Evolutionary conservation across 2,329 filamentous ascomycete species (phyloP), one percentile per base, ranked within the genome.

Genomic region (Pyrenophora graminea): DNA sequence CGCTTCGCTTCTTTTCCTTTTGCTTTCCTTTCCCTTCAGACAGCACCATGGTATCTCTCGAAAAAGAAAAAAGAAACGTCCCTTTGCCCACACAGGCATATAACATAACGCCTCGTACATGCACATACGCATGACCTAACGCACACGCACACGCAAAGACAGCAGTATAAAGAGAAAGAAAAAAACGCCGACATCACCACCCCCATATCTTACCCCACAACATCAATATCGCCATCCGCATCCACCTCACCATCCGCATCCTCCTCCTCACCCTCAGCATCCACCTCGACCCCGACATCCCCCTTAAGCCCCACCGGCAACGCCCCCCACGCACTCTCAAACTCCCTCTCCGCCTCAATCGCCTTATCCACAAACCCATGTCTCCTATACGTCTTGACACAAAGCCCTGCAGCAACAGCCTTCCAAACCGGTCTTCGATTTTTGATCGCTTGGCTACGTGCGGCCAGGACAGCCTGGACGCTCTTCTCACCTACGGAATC

Each of bases 401-500:
- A 68, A 7, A 71, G 43, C 4, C 70, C 70, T n/a, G 51, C 60
- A 4, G 66, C 62, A 2, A 71, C 69, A 13, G 67, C 70, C 19
- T 59, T 59, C 70, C 70, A 72, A 19, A 71, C 32, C 0, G 58
- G 58, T 18, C 54, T 63, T 13, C 58, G 56, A 8, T 59, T 48
- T 13, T 64, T 43, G 6, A 47, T 70, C 6, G 64, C 63, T 15
- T 71, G 60, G 3, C 57, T 57, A 6, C 64, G 45, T 39, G 56
- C 72, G 40, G 59, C 75, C 51, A 51, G 55, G 39, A 61, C 72
- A 39, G 81, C 82, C 51, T 80, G 79, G 38, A 81, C 75, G 2
- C 84, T 75, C 58, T 80, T 78, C 32, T 77, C 74, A 42, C 91
- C 91, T 3, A 95, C 85, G 12, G 92, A 87, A 52, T 88, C 88